Conservation (phyloP, 768 basidiomycete genomes). For the Boletus insuetus region DNA sequence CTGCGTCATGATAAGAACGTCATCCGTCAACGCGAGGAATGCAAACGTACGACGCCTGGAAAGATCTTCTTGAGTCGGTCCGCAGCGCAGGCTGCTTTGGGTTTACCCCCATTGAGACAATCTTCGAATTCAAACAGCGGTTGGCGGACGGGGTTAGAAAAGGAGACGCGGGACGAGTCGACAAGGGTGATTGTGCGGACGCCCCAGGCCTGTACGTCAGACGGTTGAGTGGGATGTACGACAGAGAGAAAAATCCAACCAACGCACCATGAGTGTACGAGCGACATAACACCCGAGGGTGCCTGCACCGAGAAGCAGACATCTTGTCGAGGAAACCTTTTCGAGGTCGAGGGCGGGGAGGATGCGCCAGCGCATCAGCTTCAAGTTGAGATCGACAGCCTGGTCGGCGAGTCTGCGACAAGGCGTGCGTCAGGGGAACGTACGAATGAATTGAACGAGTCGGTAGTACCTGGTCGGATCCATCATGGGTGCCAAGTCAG, state of each 20-base stretch:
- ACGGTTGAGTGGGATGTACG: neutral
- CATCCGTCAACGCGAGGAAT: neutral
- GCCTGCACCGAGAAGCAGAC: constrained; percentile 89
- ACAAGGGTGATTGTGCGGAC: constrained; percentile 90
- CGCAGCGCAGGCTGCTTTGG: constrained; percentile 91
- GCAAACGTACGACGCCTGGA: constrained; percentile 78
- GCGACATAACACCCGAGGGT: constrained; percentile 97
- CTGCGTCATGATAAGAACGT: constrained; percentile 39
- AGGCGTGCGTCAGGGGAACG: neutral
- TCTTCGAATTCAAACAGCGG: constrained; percentile 96
- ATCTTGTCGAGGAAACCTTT: constrained; percentile 74
- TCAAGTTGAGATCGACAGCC: constrained; percentile 96
- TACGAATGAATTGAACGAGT: neutral
- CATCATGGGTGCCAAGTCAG: constrained; percentile 95
- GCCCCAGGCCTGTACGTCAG: constrained; percentile 77
- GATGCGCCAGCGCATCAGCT: constrained; percentile 97
- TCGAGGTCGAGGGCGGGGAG: constrained; percentile 87
- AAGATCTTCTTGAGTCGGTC: constrained; percentile 82
- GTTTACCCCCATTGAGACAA: constrained; percentile 87
- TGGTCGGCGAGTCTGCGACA: constrained; percentile 78
- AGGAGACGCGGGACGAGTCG: constrained; percentile 88
- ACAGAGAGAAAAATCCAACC: too few relatives aligned
- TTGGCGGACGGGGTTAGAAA: constrained; percentile 97
- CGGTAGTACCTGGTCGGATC: constrained; percentile 69
- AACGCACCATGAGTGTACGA: constrained; percentile 73